Base-by-base conservation (phyloP, 768 basidiomycete species). In the Lentinus brumalis region DNA sequence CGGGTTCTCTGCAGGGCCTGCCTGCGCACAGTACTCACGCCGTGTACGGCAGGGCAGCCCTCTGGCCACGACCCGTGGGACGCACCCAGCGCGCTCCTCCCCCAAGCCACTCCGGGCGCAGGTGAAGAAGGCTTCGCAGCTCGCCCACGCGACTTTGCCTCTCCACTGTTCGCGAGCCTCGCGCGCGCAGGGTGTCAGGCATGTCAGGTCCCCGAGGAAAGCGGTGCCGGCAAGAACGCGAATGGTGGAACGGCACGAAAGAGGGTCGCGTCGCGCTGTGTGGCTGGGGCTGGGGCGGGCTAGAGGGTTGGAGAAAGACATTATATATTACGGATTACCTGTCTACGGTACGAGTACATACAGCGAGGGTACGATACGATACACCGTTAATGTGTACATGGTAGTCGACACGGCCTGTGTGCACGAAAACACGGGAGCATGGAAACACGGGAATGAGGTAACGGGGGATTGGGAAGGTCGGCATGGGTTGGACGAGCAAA, bases 321-420 rank as follows among this genome's bases (percentile, higher is more conserved):
- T 61, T 56, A 61, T 61, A 61, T 61, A 62, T 57, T 62, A 62
- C 52, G 38, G 40, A 52, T 38, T 52, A 55, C 51, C 56, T 57
- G 55, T 61, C 60, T 61, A 56, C 55, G 50, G 41, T 61, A 56
- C 51, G 55, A 50, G 55, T 61, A 61, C 60, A 56, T 61, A 52
- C 60, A 61, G 53, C 60, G 60, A n/a, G 50, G 55, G 46, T 50
- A 44, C 35, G 10, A 21, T 26, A 40, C 56, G 56, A 57, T 52
- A 58, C 45, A 52, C 51, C 21, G 50, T 52, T 35, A 18, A 31
- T 16, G 32, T 12, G 30, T 26, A 18, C 46, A 44, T 6, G 8
- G 42, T 44, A 26, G 10, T 30, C 46, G 46, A 26, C 21, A 26
- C 21, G 21, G 5, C 29, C 10, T 29, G 32, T 12, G 50, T 52